Evolutionary conservation across 2,329 filamentous ascomycete genomes (phyloP).

Genomic region (Hypoxylon sp.): DNA sequence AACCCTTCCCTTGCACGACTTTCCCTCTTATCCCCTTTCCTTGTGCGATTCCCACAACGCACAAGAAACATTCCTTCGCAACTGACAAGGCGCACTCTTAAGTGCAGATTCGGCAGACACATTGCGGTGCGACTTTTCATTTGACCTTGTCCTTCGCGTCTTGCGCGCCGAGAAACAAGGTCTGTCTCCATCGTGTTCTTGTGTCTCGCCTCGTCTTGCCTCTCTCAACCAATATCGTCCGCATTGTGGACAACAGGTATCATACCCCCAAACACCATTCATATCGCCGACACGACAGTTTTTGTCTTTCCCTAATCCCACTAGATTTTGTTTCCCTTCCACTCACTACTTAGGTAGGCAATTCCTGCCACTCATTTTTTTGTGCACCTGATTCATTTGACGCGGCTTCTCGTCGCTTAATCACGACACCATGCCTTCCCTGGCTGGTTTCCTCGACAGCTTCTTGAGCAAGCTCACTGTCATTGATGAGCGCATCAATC

Average conservation of each 20-base stretch:
- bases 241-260: neutral
- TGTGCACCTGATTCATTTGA: constrained; percentile 20
- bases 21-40: constrained; percentile 12
- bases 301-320: constrained; percentile 2
- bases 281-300: constrained; percentile 9
- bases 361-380: constrained; percentile 1
- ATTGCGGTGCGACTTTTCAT: constrained; percentile 35
- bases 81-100: constrained; percentile 22
- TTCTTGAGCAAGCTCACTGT: constrained; percentile 38
- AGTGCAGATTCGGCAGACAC: constrained; percentile 36
- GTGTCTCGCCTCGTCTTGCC: constrained; percentile 17
- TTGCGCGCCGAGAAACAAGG: constrained; percentile 5
- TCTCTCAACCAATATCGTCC: constrained; percentile 12
- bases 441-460: constrained; percentile 33
- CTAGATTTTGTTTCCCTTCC: constrained; percentile 9
- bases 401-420: constrained; percentile 23
- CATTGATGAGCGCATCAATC: constrained; percentile 53
- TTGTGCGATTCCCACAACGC: constrained; percentile 17
- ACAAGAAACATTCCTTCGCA: constrained; percentile 31
- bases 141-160: constrained; percentile 29
- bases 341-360: constrained; percentile 5
- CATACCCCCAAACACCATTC: constrained; percentile 1
- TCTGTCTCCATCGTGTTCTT: constrained; percentile 9
- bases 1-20: constrained; percentile 18
- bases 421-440: constrained; percentile 31